Conservation (phyloP, 1,284 basidiomycete genomes). For the Leccinum solheimii region DNA sequence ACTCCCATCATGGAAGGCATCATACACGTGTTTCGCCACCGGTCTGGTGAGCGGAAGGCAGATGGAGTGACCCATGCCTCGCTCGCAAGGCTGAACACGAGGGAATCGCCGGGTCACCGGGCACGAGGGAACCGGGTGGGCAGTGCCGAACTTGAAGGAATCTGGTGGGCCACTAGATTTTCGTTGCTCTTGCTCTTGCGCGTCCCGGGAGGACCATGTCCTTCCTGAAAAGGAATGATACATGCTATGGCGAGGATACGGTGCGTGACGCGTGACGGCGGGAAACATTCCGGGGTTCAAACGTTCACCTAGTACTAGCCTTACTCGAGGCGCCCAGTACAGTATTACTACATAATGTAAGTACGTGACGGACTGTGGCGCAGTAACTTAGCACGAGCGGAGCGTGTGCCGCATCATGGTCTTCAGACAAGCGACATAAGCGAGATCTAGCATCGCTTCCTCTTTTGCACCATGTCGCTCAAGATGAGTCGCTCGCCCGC, state of each 20-base stretch:
- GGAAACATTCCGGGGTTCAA: no score
- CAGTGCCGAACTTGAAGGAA: no score
- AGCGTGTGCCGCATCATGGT: no score
- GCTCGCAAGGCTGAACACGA: conserved; percentile 50
- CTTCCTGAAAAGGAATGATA: conserved; percentile 29
- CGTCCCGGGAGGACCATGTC: neutral
- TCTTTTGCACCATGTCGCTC: no score
- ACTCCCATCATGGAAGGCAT: conserved; percentile 42
- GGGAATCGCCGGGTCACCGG: conserved; percentile 34
- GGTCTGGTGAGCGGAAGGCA: conserved; percentile 85
- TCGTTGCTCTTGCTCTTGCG: neutral
- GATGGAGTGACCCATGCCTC: conserved; percentile 59
- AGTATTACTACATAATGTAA: no score
- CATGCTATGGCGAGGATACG: conserved; percentile 16
- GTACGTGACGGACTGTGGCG: conserved; percentile 3
- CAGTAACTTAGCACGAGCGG: neutral
- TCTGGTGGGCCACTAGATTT: no score
- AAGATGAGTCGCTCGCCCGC: no score
- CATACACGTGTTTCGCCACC: conserved; percentile 91
- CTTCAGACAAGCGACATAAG: no score
- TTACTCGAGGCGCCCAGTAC: no score
- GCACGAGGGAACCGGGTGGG: no score
- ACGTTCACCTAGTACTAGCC: no score
- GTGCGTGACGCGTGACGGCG: conserved; percentile 20
- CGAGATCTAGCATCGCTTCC: no score